These are phyloP conservation scores for Trypanosomatidae sp. DNA, from an alignment of 208 protist genomes.

Conservation along the genomic window DNA sequence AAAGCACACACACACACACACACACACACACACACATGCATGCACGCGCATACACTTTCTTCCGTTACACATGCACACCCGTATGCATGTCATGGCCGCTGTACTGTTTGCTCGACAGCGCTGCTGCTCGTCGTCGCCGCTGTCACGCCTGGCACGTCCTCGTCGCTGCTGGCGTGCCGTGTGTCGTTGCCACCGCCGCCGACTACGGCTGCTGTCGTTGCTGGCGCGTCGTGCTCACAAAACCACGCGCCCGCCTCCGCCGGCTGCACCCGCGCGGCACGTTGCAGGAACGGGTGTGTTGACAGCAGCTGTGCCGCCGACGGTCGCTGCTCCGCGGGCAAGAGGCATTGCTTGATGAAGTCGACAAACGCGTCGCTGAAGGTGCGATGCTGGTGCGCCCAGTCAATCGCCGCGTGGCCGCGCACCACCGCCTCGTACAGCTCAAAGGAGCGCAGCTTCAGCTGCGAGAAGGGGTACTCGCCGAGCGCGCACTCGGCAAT, in stretches of 20 bases:
- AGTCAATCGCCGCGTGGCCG: constrained; percentile 46
- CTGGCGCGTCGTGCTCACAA: not conserved
- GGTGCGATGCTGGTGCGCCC: constrained; percentile 17
- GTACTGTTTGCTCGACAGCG: too few species aligned
- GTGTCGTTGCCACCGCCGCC: too few species aligned
- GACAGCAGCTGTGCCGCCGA: constrained; percentile 46
- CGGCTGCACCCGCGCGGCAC: constrained; percentile 38
- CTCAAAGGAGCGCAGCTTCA: constrained; percentile 72
- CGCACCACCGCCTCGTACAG: constrained; percentile 67
- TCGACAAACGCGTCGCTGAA: constrained; percentile 58
- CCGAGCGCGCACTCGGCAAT: constrained; percentile 81
- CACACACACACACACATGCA: too few species aligned
- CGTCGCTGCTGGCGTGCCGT: not conserved
- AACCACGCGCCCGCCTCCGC: constrained; percentile 49
- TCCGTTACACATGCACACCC: too few species aligned
- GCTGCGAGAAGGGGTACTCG: constrained; percentile 64
- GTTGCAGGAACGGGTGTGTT: constrained; percentile 62
- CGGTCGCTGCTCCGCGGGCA: constrained; percentile 27
- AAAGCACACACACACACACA: too few species aligned
- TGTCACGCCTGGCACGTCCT: too few species aligned
- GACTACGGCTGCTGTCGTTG: not conserved
- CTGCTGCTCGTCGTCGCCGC: too few species aligned
- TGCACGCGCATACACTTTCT: too few species aligned
- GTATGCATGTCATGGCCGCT: too few species aligned
- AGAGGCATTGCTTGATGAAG: constrained; percentile 71